Evolutionary conservation across 768 basidiomycete genomes (phyloP).

Genomic region (Holtermanniella nyarrowii): DNA sequence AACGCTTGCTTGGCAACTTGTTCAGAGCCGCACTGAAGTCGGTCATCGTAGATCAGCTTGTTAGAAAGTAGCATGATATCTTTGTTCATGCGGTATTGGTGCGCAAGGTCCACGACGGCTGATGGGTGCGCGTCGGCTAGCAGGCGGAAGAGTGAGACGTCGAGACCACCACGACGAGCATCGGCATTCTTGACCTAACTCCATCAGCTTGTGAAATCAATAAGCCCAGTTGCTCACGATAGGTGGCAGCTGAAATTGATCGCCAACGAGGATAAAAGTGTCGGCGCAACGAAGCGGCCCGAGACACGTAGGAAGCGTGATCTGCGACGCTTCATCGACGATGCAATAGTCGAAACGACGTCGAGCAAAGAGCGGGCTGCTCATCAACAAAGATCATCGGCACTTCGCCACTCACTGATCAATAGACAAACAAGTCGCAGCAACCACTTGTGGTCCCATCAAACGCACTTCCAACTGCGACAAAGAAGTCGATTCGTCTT

Average conservation of each 20-base stretch:
- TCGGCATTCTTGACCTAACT: constrained; percentile 59
- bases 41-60: constrained; percentile 66
- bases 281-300: constrained; percentile 85
- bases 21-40: constrained; percentile 67
- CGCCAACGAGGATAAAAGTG: constrained; percentile 87
- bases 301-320: constrained; percentile 87
- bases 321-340: constrained; percentile 95
- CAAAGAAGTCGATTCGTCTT: constrained; percentile 54
- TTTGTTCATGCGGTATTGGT: constrained; percentile 93
- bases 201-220: background rate
- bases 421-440: constrained; percentile 85
- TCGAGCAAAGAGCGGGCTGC: constrained; percentile 70
- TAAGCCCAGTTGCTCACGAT: constrained; percentile 49
- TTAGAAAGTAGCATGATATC: constrained; percentile 92
- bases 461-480: constrained; percentile 72
- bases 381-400: too few relatives aligned
- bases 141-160: constrained; percentile 76
- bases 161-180: constrained; percentile 76
- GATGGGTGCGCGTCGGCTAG: constrained; percentile 78
- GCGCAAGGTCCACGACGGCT: constrained; percentile 70
- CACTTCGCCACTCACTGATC: constrained; percentile 63
- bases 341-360: constrained; percentile 92
- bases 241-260: constrained; percentile 94
- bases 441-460: constrained; percentile 83
- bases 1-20: constrained; percentile 56